phyloP scores from a whole-genome alignment of 2,329 filamentous ascomycete species.

The Neocucurbitaria cava region DNA sequence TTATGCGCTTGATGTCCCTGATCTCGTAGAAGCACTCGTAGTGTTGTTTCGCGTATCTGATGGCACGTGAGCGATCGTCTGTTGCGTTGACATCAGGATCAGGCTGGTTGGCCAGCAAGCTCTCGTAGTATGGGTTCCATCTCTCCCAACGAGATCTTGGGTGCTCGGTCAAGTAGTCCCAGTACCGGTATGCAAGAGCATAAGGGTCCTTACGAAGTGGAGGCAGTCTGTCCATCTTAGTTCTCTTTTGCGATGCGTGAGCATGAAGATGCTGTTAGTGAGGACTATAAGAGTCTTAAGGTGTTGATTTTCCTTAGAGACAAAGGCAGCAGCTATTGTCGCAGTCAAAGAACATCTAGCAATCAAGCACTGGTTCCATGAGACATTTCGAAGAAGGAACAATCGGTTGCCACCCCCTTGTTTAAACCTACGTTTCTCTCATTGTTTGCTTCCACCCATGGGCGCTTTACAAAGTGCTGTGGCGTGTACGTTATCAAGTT shows the following conservation, averaged over 20 bases:
- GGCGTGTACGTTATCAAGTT: background rate
- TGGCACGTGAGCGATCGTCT: constrained; percentile 25
- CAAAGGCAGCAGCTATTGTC: background rate
- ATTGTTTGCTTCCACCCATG: background rate
- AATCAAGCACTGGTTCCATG: background rate
- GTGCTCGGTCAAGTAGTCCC: constrained; percentile 24
- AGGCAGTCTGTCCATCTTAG: constrained; percentile 6
- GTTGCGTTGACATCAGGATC: constrained; percentile 19
- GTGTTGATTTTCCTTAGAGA: background rate
- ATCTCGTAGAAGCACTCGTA: constrained; percentile 31
- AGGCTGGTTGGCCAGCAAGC: constrained; percentile 29
- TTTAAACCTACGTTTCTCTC: background rate
- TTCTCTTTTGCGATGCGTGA: background rate
- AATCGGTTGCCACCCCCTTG: background rate
- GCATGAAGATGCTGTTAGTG: background rate
- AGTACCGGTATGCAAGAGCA: constrained; percentile 28
- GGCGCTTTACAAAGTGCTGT: background rate
- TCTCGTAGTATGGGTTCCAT: constrained; percentile 28
- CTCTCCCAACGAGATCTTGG: constrained; percentile 13
- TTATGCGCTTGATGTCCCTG: constrained; percentile 23
- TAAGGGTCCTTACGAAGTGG: constrained; percentile 21
- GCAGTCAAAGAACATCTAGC: background rate
- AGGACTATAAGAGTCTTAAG: background rate
- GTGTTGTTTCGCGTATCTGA: constrained; percentile 31
- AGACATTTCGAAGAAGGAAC: background rate